phyloP scores from a whole-genome alignment of 2,329 filamentous ascomycete genomes.

The Beauveria australis region DNA sequence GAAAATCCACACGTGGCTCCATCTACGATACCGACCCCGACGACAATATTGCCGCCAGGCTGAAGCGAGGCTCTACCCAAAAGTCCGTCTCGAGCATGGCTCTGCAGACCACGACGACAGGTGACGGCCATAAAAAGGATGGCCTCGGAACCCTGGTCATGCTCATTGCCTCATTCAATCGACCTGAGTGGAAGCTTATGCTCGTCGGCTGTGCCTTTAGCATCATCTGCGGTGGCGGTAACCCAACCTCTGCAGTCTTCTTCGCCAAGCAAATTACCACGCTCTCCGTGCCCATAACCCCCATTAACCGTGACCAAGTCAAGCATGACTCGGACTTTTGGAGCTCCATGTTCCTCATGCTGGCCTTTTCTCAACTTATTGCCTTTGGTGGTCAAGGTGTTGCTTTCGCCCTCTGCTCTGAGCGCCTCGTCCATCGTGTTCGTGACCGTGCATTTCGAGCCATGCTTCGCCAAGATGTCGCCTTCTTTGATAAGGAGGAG shows the following conservation, averaged over 20 bases:
- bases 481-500: conserved; percentile 83
- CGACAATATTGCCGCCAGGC: conserved; percentile 50
- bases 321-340: conserved; percentile 73
- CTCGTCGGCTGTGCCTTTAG: conserved; percentile 63
- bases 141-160: conserved; percentile 68
- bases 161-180: conserved; percentile 75
- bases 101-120: conserved; percentile 46
- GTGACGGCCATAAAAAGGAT: conserved; percentile 49
- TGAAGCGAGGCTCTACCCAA: conserved; percentile 46
- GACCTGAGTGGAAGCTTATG: conserved; percentile 63
- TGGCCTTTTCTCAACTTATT: conserved; percentile 66
- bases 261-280: conserved; percentile 81
- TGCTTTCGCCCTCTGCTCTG: conserved; percentile 78
- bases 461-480: conserved; percentile 86
- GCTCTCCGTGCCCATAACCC: conserved; percentile 47
- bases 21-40: conserved; percentile 48
- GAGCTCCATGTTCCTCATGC: conserved; percentile 81
- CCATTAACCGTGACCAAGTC: conserved; percentile 44
- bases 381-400: conserved; percentile 61
- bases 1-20: conserved; percentile 33
- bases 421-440: conserved; percentile 74
- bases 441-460: conserved; percentile 75
- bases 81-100: conserved; percentile 62
- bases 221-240: conserved; percentile 70
- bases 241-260: conserved; percentile 65